Percentiles rank a stretch among this genome's conserved stretches.
phyloP scores from a whole-genome alignment of 2,329 filamentous ascomycete genomes.

The Plenodomus biglobosus region DNA sequence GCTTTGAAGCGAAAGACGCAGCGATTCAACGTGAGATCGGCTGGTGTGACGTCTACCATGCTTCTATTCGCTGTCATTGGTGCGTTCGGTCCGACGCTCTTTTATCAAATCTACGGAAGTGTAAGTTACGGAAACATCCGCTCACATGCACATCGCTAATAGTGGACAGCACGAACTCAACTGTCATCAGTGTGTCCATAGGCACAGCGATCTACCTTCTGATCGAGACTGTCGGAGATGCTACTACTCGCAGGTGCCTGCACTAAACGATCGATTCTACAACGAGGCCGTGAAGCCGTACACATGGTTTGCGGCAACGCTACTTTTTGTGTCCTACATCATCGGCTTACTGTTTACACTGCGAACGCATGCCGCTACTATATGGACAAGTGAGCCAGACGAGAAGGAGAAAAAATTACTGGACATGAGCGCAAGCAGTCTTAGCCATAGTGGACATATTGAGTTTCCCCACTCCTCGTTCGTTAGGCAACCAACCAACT shows the following conservation, averaged over 20 bases:
- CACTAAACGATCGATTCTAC: conserved; percentile 85
- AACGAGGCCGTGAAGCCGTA: conserved; percentile 88
- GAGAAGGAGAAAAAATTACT: conserved; percentile 49
- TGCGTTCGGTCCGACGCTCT: conserved; percentile 91
- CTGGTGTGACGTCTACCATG: conserved; percentile 97
- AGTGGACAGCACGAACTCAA: conserved; percentile 76
- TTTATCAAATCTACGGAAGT: conserved; percentile 98
- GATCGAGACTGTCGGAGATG: conserved; percentile 82
- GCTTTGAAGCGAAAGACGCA: conserved; percentile 98
- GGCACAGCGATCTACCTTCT: conserved; percentile 52
- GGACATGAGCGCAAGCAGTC: conserved; percentile 42
- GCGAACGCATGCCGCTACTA: conserved; percentile 91
- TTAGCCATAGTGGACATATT: conserved; percentile 34
- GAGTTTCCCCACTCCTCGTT: conserved; percentile 37
- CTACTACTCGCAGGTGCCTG: conserved; percentile 87
- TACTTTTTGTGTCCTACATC: conserved; percentile 89
- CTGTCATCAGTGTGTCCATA: conserved; percentile 64
- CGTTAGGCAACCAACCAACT: conserved; percentile 31
- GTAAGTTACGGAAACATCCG: conserved; percentile 40
- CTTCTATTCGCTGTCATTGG: conserved; percentile 93
- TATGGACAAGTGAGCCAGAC: conserved; percentile 80
- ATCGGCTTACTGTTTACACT: conserved; percentile 96
- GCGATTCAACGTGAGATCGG: conserved; percentile 94
- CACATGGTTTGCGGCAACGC: conserved; percentile 80
- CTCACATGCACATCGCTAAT: conserved; percentile 38